A percentile compares a stretch with the other conserved stretches of the same genome.
phyloP scores from a whole-genome alignment of 768 basidiomycete species.

The Collybia sordida region DNA sequence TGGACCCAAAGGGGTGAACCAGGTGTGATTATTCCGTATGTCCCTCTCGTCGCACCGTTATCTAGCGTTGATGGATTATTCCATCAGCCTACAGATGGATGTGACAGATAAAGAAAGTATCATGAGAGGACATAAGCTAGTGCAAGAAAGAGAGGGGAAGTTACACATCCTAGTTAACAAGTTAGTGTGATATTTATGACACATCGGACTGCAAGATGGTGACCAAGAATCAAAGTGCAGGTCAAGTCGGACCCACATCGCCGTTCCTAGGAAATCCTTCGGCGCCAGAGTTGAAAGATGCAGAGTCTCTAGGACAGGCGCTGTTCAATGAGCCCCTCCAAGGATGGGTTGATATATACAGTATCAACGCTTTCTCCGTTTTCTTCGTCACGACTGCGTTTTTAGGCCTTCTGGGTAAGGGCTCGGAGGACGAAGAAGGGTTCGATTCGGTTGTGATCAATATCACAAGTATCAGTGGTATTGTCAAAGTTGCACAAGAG shows the following conservation, averaged over 20 bases:
- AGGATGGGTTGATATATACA: conserved; percentile 61
- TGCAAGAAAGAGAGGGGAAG: conserved; percentile 63
- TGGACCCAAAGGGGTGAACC: conserved; percentile 46
- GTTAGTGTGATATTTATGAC: conserved; percentile 36
- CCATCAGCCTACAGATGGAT: conserved; percentile 59
- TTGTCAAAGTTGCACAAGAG: conserved; percentile 68
- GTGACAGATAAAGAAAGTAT: conserved; percentile 73
- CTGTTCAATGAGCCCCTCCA: conserved; percentile 70
- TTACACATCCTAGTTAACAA: conserved; percentile 84
- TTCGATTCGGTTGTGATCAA: conserved; percentile 73
- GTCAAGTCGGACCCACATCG: conserved; percentile 66
- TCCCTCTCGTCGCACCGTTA: background rate
- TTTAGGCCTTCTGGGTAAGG: conserved; percentile 72
- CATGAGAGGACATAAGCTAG: conserved; percentile 44
- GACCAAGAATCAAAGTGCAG: conserved; percentile 52
- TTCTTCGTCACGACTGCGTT: conserved; percentile 80
- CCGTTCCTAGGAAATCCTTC: conserved; percentile 55
- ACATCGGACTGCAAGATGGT: background rate
- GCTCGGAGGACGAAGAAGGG: conserved; percentile 55
- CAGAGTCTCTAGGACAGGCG: conserved; percentile 65
- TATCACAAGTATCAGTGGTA: conserved; percentile 75
- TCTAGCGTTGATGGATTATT: background rate
- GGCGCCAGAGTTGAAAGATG: conserved; percentile 58
- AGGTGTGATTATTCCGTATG: conserved; percentile 59
- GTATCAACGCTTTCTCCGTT: conserved; percentile 71